Conservation (phyloP, 106 monocot genomes). For the Allium sativum region DNA sequence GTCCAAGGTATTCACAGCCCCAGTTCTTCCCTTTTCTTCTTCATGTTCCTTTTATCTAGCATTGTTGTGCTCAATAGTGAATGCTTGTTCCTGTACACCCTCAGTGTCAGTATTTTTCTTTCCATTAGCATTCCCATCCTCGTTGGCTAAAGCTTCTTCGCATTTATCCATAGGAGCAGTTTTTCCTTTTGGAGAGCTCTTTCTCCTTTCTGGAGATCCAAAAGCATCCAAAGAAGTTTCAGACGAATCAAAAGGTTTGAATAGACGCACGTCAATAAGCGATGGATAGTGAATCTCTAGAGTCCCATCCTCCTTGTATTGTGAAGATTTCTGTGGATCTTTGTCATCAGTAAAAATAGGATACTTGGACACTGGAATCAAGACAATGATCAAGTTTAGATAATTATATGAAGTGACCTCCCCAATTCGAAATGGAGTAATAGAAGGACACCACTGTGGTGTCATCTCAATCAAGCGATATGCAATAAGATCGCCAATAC, state of each 20-base stretch:
- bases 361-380: constrained; percentile 43
- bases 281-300: constrained; percentile 71
- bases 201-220: background rate
- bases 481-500: constrained; percentile 75
- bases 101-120: no score
- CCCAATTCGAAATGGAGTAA: constrained; percentile 80
- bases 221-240: background rate
- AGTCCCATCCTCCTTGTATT: constrained; percentile 83
- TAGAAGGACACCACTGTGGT: constrained; percentile 79
- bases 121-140: no score
- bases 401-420: constrained; percentile 60
- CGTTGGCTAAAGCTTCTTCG: background rate
- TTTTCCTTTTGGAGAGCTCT: background rate
- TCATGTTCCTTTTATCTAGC: no score
- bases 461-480: constrained; percentile 88
- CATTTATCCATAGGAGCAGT: constrained; percentile 1
- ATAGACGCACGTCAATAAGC: constrained; percentile 66
- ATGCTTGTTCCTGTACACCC: no score
- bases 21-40: no score
- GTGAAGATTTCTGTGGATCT: constrained; percentile 13
- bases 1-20: no score
- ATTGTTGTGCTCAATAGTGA: no score
- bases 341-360: constrained; percentile 28
- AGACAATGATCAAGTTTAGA: constrained; percentile 27
- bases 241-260: constrained; percentile 16